These are phyloP conservation scores for Diversispora eburnea DNA, from an alignment of 192 early-diverging fungal genomes.

Conservation along the genomic window DNA sequence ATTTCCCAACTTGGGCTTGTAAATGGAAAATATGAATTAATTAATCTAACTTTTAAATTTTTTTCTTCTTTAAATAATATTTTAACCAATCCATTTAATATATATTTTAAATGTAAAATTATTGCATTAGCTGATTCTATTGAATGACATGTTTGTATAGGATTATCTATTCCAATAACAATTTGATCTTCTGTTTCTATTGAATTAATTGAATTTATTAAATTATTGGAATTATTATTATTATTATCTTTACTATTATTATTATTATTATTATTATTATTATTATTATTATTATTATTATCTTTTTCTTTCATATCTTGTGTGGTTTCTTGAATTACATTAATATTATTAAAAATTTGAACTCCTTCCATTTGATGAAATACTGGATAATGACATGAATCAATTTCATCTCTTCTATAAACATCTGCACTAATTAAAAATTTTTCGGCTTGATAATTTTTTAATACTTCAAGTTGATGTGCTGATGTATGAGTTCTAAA, in stretches of 20 bases:
- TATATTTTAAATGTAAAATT: constrained; percentile 68
- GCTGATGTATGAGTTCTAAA: constrained; percentile 93
- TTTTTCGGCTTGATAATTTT: constrained; percentile 50
- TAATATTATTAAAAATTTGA: constrained; percentile 57
- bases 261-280: too few species aligned
- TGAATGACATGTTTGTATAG: constrained; percentile 70
- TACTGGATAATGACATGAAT: constrained; percentile 91
- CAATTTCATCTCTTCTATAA: constrained; percentile 95
- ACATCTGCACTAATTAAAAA: constrained; percentile 96
- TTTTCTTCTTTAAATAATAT: constrained; percentile 61
- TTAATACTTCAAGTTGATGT: constrained; percentile 82
- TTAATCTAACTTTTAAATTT: constrained; percentile 86
- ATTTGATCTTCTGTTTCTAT: constrained; percentile 47
- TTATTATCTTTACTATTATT: too few species aligned
- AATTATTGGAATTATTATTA: constrained; percentile 10
- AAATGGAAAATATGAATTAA: constrained; percentile 92
- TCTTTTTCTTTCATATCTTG: constrained; percentile 25
- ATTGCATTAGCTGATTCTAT: constrained; percentile 53
- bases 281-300: too few species aligned
- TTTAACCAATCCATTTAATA: constrained; percentile 80
- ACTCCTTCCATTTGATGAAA: constrained; percentile 99
- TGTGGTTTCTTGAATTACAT: constrained; percentile 34
- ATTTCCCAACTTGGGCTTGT: constrained; percentile 97
- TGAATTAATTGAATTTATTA: constrained; percentile 32
- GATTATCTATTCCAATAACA: constrained; percentile 59